phyloP scores from a whole-genome alignment of 768 basidiomycete species.

The Calocera viscosa region DNA sequence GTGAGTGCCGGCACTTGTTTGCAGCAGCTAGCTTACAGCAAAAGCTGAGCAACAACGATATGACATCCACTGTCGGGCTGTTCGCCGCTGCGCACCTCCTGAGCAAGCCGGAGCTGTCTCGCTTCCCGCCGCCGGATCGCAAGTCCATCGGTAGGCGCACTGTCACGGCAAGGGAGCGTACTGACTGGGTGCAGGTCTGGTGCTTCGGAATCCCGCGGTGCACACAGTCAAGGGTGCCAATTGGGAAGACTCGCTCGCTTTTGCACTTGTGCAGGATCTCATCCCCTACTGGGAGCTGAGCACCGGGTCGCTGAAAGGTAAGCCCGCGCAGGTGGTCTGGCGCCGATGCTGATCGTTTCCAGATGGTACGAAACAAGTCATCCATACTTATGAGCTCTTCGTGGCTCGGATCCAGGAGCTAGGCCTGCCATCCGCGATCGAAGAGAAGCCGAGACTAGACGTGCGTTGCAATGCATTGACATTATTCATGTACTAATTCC shows the following conservation, averaged over 20 bases:
- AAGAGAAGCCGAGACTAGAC: slow-evolving; percentile 62
- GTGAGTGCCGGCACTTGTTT: slow-evolving; percentile 20
- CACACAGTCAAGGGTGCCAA: slow-evolving; percentile 49
- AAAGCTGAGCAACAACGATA: slow-evolving; percentile 24
- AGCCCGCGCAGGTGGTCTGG: slow-evolving; percentile 14
- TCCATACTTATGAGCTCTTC: slow-evolving; percentile 57
- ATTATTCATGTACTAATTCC: not conserved
- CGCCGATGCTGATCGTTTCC: slow-evolving; percentile 17
- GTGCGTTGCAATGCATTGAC: slow-evolving; percentile 36
- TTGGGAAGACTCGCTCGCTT: slow-evolving; percentile 62
- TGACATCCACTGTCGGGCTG: slow-evolving; percentile 20
- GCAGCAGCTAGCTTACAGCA: too few species aligned
- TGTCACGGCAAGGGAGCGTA: not conserved
- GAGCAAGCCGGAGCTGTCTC: not conserved
- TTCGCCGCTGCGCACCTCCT: slow-evolving; percentile 15
- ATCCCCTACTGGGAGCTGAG: slow-evolving; percentile 38
- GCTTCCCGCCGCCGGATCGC: slow-evolving; percentile 33
- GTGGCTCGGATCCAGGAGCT: slow-evolving; percentile 47
- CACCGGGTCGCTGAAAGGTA: slow-evolving; percentile 22
- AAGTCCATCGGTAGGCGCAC: slow-evolving; percentile 43
- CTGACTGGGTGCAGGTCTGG: slow-evolving; percentile 36
- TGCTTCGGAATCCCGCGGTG: slow-evolving; percentile 53
- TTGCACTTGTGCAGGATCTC: slow-evolving; percentile 63
- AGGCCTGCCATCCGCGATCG: slow-evolving; percentile 45
- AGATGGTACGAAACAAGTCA: slow-evolving; percentile 40